phyloP scores from a whole-genome alignment of 495 filamentous ascomycete genomes.

The Eremomyces bilateralis region DNA sequence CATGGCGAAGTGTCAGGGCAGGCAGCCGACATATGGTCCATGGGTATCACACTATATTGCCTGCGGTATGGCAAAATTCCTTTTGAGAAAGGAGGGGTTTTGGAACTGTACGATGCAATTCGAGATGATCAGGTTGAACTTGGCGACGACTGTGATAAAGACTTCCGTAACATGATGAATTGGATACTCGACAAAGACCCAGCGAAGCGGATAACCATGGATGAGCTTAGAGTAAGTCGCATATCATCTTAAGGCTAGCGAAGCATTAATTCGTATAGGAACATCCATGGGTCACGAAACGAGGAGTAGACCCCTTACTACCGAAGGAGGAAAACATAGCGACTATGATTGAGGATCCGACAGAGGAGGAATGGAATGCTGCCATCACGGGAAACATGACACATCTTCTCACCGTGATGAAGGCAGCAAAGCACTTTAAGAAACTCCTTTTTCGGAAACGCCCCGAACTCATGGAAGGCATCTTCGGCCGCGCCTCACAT shows the following conservation, averaged over 20 bases:
- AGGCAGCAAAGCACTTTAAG: constrained; percentile 80
- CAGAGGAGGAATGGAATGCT: constrained; percentile 67
- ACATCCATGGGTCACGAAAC: constrained; percentile 84
- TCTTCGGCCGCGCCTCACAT: constrained; percentile 31
- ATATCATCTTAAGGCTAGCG: too few relatives aligned
- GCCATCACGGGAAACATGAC: constrained; percentile 80
- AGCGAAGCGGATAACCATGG: constrained; percentile 59
- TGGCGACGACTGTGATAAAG: constrained; percentile 19
- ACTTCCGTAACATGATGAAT: constrained; percentile 17
- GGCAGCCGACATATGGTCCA: constrained; percentile 94
- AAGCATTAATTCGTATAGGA: constrained; percentile 37
- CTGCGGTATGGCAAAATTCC: constrained; percentile 72
- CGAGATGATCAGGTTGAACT: constrained; percentile 33
- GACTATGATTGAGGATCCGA: constrained; percentile 55
- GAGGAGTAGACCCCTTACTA: constrained; percentile 60
- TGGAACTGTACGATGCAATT: constrained; percentile 83
- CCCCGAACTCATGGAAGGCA: constrained; percentile 30
- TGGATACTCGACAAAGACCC: constrained; percentile 28
- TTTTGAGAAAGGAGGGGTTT: constrained; percentile 52
- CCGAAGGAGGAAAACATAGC: constrained; percentile 71
- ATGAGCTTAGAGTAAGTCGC: constrained; percentile 48
- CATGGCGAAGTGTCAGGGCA: constrained; percentile 78
- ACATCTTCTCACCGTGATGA: constrained; percentile 75
- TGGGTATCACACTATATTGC: constrained; percentile 92
- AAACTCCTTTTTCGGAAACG: constrained; percentile 25